A percentile compares a stretch with the other conserved stretches of the same genome.
These are phyloP conservation scores for Colletotrichum coccodes DNA, from an alignment of 2,329 filamentous ascomycete species.

Conservation along the genomic window DNA sequence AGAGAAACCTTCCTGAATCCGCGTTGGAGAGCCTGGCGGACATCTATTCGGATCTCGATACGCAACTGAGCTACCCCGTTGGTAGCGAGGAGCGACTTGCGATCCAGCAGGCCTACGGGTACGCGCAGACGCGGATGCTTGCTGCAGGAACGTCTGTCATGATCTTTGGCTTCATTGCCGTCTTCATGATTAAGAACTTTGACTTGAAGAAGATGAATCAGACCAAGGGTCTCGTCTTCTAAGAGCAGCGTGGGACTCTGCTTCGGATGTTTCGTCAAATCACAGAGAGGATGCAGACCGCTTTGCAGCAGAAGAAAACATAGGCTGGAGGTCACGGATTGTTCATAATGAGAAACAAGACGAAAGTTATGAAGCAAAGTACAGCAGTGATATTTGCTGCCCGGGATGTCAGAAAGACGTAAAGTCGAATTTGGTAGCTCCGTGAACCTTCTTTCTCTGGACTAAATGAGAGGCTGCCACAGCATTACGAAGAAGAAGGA, in stretches of 20 bases:
- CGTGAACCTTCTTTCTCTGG: neutral
- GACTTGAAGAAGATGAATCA: conserved; percentile 59
- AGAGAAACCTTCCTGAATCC: conserved; percentile 56
- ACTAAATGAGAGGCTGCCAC: neutral
- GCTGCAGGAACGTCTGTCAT: conserved; percentile 42
- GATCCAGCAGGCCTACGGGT: conserved; percentile 66
- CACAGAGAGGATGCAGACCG: too few species aligned
- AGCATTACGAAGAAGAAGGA: neutral
- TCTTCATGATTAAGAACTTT: conserved; percentile 57
- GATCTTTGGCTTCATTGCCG: conserved; percentile 44
- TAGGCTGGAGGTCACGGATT: too few species aligned
- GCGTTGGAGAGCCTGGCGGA: conserved; percentile 47
- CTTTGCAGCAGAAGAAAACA: neutral
- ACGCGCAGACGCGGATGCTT: conserved; percentile 58
- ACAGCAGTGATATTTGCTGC: too few species aligned
- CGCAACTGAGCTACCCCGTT: conserved; percentile 58
- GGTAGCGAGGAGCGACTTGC: conserved; percentile 55
- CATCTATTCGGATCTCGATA: conserved; percentile 63
- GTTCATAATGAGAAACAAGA: neutral
- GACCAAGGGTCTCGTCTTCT: conserved; percentile 63
- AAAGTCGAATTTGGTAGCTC: neutral
- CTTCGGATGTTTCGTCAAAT: too few species aligned
- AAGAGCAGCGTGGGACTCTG: too few species aligned
- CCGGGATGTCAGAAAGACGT: neutral
- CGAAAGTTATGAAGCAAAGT: neutral